Base-by-base conservation (phyloP, 495 filamentous ascomycete genomes). In the Amphirosellinia nigrospora region DNA sequence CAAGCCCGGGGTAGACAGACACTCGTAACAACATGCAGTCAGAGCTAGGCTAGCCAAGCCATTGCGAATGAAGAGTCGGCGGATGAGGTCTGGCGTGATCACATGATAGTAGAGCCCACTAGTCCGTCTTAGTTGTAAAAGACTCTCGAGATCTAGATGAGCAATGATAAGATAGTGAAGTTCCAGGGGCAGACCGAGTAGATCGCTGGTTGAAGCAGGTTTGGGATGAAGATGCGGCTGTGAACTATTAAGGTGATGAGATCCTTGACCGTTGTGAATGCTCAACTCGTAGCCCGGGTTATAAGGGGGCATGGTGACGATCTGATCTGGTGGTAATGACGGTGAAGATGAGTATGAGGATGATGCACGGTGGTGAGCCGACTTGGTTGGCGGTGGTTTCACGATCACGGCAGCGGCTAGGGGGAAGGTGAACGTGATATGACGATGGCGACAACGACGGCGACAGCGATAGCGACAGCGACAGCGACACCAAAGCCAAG, bases 1-100 rank as follows among this genome's bases (percentile, higher is more conserved):
- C 76, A 38, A 72, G 69, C n/a, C 76, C 76, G 76, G 76, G 46
- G 72, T 71, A 32, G 70, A 74, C 30, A 78, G 70, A 46, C 76
- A 78, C 45, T 74, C 66, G 32, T 61, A 72, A 70, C 76, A 78
- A 55, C 74, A 76, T 38, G 64, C 56, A 8, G 52, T 50, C 43
- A 78, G 68, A 53, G 48, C 55, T 1, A 68, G 61, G 23, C 70
- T 56, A 13, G 34, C 46, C 1, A 19, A 15, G 15, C 72, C 74
- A 30, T 73, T 50, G 30, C 34, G 43, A 19, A 55, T 41, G 63
- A 78, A 78, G 26, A 72, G 70, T 64, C 34, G 72, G 45, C 74
- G 70, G 63, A 78, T 10, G 23, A 74, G 50, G 23, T 78, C 74
- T 26, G 56, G 52, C 2, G 71, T 76, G 43, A 78, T 76, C 55